These are phyloP conservation scores for Nakaseomyces bracarensis DNA, from an alignment of 1,139 yeast genomes.

Conservation along the genomic window DNA sequence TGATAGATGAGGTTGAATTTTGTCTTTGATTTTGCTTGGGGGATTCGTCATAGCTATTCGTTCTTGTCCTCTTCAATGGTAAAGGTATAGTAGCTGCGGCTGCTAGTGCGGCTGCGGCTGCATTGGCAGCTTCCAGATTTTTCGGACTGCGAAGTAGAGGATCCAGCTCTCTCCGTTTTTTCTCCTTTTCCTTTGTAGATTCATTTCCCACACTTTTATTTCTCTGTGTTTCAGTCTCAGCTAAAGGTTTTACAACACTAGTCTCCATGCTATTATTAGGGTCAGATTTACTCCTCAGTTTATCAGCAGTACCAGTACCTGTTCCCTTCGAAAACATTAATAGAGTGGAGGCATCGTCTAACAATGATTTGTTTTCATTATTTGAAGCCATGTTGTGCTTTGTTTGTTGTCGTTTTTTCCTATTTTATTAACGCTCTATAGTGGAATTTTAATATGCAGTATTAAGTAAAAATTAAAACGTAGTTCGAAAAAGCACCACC, in stretches of 20 bases:
- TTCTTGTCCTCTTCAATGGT: conserved; percentile 15
- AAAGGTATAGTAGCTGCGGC: conserved; percentile 25
- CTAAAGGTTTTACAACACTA: background rate
- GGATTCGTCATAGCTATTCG: conserved; percentile 7
- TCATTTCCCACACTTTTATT: conserved; percentile 1
- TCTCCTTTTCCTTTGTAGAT: background rate
- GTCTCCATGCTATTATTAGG: conserved; percentile 1
- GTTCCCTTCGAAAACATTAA: conserved; percentile 53
- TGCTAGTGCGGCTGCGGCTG: conserved; percentile 27
- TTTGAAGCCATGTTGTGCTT: background rate
- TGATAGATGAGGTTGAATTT: background rate
- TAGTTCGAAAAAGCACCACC: too few species aligned
- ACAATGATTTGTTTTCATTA: conserved; percentile 24
- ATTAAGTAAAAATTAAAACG: too few species aligned
- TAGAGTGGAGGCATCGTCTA: conserved; percentile 59
- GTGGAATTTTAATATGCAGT: too few species aligned
- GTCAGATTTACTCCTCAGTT: background rate
- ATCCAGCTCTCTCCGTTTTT: conserved; percentile 1
- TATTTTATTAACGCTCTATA: too few species aligned
- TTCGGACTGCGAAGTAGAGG: conserved; percentile 2
- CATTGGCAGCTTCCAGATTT: conserved; percentile 16
- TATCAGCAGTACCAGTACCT: too few species aligned
- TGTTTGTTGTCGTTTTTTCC: too few species aligned
- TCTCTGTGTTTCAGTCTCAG: background rate
- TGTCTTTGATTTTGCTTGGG: background rate